A percentile compares a stretch with the other conserved stretches of the same genome.
phyloP scores from a whole-genome alignment of 1,284 basidiomycete genomes.

The Psilocybe mexicana region DNA sequence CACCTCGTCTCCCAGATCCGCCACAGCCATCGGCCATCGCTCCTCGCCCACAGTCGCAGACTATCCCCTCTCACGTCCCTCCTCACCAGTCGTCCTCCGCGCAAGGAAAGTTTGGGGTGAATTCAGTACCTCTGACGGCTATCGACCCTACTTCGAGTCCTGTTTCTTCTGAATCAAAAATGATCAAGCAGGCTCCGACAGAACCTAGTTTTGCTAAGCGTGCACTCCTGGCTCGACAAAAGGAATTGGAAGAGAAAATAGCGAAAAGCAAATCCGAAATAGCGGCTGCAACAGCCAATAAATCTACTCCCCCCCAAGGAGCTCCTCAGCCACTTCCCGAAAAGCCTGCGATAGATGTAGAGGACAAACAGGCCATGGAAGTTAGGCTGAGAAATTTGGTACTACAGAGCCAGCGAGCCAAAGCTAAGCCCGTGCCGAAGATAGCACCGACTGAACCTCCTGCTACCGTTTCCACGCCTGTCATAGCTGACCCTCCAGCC shows the following conservation, averaged over 20 bases:
- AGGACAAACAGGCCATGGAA: constrained; percentile 35
- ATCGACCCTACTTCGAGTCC: constrained; percentile 16
- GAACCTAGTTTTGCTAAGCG: constrained; percentile 37
- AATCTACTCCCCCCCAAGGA: background rate
- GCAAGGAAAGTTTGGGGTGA: background rate
- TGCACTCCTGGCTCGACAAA: constrained; percentile 39
- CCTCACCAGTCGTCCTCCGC: background rate
- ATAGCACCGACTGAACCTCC: constrained; percentile 7
- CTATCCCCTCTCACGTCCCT: background rate
- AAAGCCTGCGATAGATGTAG: constrained; percentile 16
- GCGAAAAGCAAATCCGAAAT: constrained; percentile 35
- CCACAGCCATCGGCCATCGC: constrained; percentile 6
- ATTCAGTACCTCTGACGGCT: background rate
- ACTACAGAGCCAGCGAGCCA: constrained; percentile 39
- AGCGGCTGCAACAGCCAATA: constrained; percentile 11
- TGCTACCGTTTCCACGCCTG: background rate
- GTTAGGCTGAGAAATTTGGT: constrained; percentile 41
- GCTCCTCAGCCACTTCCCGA: background rate
- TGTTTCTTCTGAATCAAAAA: constrained; percentile 35
- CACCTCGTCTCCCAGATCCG: constrained; percentile 4
- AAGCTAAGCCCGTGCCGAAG: constrained; percentile 8
- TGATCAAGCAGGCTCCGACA: constrained; percentile 40
- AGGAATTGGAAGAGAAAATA: constrained; percentile 44
- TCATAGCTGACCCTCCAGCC: background rate
- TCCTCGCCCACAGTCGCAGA: background rate